Evolutionary conservation across 345 rosid genomes (phyloP), one percentile per base, ranked within the genome.

Genomic region (Aquilaria yunnanensis): DNA sequence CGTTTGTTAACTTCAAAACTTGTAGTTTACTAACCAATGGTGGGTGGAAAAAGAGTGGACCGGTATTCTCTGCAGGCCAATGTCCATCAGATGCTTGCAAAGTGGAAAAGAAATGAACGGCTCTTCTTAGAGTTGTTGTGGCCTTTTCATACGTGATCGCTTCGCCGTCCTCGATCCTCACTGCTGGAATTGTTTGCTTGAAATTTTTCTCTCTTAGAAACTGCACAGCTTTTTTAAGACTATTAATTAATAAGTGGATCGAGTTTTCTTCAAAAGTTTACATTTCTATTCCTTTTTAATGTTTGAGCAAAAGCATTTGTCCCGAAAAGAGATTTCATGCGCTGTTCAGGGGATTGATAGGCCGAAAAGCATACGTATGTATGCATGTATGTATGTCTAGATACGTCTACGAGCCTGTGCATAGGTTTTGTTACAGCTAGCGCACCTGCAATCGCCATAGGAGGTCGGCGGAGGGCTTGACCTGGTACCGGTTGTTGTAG

Each of bases 31-130:
- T 62, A 43, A 81, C 84, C 66, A 77, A 33, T 6, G 90, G 90
- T 57, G 90, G 89, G 67, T 81, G 78, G 64, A 79, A 81, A 74
- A 84, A 84, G 68, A 83, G 70, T 0, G 83, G 83, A 32, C 90
- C 90, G 32, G 85, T 77, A 54, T 79, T 81, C 68, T 84, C 87
- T 23, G 86, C 85, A 2, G 86, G 87, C 89, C 90, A 84, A 65
- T 84, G 87, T 10, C 90, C 90, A 49, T 84, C 85, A 47, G 69
- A 68, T 12, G 87, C 80, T 56, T 84, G 90, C 67, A 84, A 78
- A 12, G 77, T 78, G 12, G 90, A 80, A 73, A 81, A 80, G 75
- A 84, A 77, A 66, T 64, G 29, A 49, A 70, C 87, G 5, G 78
- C 74, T 73, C 83, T 75, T 67, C 49, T 67, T 51, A 81, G 59